Base-by-base conservation (phyloP, 768 basidiomycete genomes). In the Holtermanniella nyarrowii region DNA sequence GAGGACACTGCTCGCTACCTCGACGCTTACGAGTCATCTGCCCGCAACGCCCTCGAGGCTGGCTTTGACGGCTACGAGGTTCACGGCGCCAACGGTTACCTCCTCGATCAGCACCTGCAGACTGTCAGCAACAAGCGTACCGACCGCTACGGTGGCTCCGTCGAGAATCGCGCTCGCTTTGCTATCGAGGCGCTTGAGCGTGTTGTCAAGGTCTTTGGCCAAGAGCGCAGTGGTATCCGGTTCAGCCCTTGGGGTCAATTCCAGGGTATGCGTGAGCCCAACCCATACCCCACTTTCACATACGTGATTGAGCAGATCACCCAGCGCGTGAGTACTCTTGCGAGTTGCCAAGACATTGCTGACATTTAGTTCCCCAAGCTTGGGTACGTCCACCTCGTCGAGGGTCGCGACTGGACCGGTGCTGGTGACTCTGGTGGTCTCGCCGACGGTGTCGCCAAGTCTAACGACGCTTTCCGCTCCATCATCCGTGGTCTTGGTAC, bases 1-100 rank as follows among this genome's bases (percentile, higher is more conserved):
- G 69, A 74, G 3, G 77, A 79, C 51, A 78, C 79, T 20, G 58
- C 63, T 44, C 56, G 60, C 3, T 52, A 77, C 49, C 63, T 78
- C 21, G 62, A 69, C 11, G 63, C 66, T 11, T 84, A 77, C 57
- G 78, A 74, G 4, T 69, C 74, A 13, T 81, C 79, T 1, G 81
- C 83, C 3, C 71, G 71, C 23, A 80, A 80, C 49, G 80, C 80
- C 11, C 73, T 82, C 5, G 60, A 74, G 43, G 82, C 83, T 23
- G 83, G 81, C 0, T 85, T 85, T 55, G 84, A 86, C 54, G 85
- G 83, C 13, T 73, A 79, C 3, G 79, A 82, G 69, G 55, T 73
- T 24, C 73, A 74, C 54, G 57, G 59, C 4, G 62, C 65, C 76
- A 88, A 56, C 52, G 51, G 51, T 40, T 74, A 74, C 60, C 64